Percentiles rank a stretch among this genome's conserved stretches.
Conservation (phyloP, 2,329 filamentous ascomycete genomes). For the Lasiodiplodia theobromae region DNA sequence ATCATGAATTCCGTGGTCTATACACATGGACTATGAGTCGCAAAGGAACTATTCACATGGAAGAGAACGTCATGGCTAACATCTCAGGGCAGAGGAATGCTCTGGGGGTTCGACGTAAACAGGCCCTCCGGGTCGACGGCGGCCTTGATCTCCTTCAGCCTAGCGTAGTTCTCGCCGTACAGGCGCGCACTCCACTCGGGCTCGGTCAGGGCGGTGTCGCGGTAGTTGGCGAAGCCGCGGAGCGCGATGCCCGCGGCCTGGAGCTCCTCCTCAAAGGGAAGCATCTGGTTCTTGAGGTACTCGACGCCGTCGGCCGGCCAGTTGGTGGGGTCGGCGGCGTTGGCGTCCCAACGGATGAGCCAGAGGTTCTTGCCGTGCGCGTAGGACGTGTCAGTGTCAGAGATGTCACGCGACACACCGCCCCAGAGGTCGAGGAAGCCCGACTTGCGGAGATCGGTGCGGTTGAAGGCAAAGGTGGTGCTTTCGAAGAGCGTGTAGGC, state of each 20-base stretch:
- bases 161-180: slow-evolving; percentile 34
- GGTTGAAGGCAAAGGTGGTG: slow-evolving; percentile 32
- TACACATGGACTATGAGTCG: background rate
- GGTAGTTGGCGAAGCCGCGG: slow-evolving; percentile 36
- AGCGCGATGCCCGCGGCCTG: slow-evolving; percentile 31
- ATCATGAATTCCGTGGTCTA: background rate
- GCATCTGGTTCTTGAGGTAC: slow-evolving; percentile 35
- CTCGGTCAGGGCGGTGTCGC: slow-evolving; percentile 33
- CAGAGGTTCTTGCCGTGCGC: slow-evolving; percentile 35
- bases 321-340: slow-evolving; percentile 18
- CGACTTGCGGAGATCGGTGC: slow-evolving; percentile 33
- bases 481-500: slow-evolving; percentile 32
- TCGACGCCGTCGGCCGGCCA: slow-evolving; percentile 35
- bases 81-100: slow-evolving; percentile 30
- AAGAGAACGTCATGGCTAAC: background rate
- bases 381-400: slow-evolving; percentile 33
- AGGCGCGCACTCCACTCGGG: slow-evolving; percentile 35
- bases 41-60: background rate
- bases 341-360: slow-evolving; percentile 37
- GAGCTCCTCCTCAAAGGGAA: slow-evolving; percentile 34
- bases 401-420: slow-evolving; percentile 32
- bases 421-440: slow-evolving; percentile 37
- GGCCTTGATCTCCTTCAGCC: slow-evolving; percentile 34
- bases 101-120: slow-evolving; percentile 34
- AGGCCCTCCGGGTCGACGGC: slow-evolving; percentile 31